Base-by-base conservation (phyloP, 352 stramenopile genomes). In the Aphanomyces stellatus region DNA sequence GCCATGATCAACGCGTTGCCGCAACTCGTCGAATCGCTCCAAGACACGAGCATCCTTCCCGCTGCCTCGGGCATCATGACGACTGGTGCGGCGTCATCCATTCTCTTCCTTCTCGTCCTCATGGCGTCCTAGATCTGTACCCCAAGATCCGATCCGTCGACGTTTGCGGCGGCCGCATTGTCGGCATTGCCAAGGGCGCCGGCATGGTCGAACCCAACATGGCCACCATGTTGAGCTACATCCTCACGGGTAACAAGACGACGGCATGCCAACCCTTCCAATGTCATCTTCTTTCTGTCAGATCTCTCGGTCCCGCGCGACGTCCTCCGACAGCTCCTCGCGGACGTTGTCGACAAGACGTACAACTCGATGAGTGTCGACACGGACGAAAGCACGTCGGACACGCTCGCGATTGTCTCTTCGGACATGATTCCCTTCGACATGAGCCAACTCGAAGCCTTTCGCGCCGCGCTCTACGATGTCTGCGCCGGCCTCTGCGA, bases 171-270 rank as follows among this genome's bases (percentile, higher is more conserved):
- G 88, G 85, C n/a, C 81, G 93, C 51, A 88, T 99, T 65, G 95
- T 98, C 24, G 96, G 95, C 43, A 98, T 99, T 65, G 97, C 96
- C 66, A 99, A 99, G 76, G 97, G 97, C 15, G 97, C 97, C 10
- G 97, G 97, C 43, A 99, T 99, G 97, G 98, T 99, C 69, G 96
- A 99, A 75, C 96, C 96, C 6, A 96, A 99, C 72, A 98, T 99
- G 93, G 92, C 90, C 8, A 97, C 90, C 15, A 97, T 97, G 88
- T 75, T 97, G 17, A 80, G 78, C 27, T 97, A 96, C 70, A 78
- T 97, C 51, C 74, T 97, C 65, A 97, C 91, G 17, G 82, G 97
- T 79, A 74, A 3, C 11, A 46, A 19, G 37, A 46, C 22, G 3
- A 22, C 13, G 37, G 8, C 8, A 17, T 17, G 8, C 37, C 37